phyloP scores from a whole-genome alignment of 805 yeast genomes.

The Pichia occidentalis region DNA sequence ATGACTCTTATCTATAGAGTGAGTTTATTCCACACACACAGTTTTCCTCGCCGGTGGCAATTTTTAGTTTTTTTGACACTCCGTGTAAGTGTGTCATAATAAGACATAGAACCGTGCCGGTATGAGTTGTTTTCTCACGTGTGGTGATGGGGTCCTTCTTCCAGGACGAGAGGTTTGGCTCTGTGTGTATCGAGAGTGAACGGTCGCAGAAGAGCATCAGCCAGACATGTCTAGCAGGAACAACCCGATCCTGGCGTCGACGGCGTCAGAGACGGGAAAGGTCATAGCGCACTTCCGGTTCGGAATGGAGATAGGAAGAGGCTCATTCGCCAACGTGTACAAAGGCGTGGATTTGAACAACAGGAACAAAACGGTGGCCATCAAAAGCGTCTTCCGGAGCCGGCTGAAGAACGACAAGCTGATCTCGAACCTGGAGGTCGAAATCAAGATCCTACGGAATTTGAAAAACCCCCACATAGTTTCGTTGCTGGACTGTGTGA shows the following conservation, averaged over 20 bases:
- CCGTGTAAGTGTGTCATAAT: too few species aligned
- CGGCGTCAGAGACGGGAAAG: conserved; percentile 13
- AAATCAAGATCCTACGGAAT: conserved; percentile 80
- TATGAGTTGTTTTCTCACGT: too few species aligned
- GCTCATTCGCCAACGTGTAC: conserved; percentile 93
- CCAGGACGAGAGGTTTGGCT: too few species aligned
- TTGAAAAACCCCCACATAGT: conserved; percentile 93
- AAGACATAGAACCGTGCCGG: too few species aligned
- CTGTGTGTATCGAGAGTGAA: too few species aligned
- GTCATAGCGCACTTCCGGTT: conserved; percentile 45
- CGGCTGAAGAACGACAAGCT: conserved; percentile 80
- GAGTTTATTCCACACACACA: too few species aligned
- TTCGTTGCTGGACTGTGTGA: conserved; percentile 72
- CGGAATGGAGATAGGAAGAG: conserved; percentile 89
- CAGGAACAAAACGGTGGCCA: conserved; percentile 64
- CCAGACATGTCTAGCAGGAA: neutral
- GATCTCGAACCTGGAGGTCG: conserved; percentile 86
- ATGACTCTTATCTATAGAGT: too few species aligned
- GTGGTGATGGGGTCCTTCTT: too few species aligned
- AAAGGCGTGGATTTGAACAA: conserved; percentile 56
- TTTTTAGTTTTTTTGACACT: too few species aligned
- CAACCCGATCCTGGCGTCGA: conserved; percentile 9
- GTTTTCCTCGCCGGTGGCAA: too few species aligned
- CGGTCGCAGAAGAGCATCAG: neutral
- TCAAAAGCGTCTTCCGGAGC: conserved; percentile 79